Conservation (phyloP, 495 filamentous ascomycete genomes). For the Aeminium ludgeri region DNA sequence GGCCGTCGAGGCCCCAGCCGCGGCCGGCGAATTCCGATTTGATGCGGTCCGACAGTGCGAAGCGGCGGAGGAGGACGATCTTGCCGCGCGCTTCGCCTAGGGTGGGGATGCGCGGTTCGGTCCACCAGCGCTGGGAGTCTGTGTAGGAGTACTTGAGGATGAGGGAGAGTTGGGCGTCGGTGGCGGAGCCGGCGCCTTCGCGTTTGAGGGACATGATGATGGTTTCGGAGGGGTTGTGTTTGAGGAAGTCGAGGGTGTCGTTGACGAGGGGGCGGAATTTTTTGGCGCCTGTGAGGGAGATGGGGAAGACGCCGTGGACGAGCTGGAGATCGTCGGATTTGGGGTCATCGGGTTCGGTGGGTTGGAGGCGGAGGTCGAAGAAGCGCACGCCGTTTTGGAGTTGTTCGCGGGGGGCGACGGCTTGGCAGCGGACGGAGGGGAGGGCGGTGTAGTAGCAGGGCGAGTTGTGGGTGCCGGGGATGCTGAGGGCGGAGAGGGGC, state of each 20-base stretch:
- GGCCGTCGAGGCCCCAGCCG: slow-evolving; percentile 72
- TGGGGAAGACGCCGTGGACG: slow-evolving; percentile 67
- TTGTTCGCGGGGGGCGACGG: slow-evolving; percentile 56
- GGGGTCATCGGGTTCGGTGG: slow-evolving; percentile 35
- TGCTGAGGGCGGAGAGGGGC: slow-evolving; percentile 64
- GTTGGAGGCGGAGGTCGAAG: slow-evolving; percentile 75
- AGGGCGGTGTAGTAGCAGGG: slow-evolving; percentile 68
- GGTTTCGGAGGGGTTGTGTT: slow-evolving; percentile 59
- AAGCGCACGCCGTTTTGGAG: slow-evolving; percentile 85
- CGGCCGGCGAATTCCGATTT: slow-evolving; percentile 40
- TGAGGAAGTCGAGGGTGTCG: slow-evolving; percentile 56
- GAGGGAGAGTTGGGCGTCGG: slow-evolving; percentile 60
- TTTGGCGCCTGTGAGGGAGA: slow-evolving; percentile 43
- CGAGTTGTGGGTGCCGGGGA: slow-evolving; percentile 92
- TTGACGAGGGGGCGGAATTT: slow-evolving; percentile 58
- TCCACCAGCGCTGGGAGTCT: slow-evolving; percentile 56
- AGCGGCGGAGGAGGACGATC: slow-evolving; percentile 72
- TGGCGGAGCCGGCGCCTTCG: slow-evolving; percentile 65
- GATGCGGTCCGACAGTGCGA: slow-evolving; percentile 45
- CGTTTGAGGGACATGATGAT: slow-evolving; percentile 81
- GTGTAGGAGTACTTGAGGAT: slow-evolving; percentile 59
- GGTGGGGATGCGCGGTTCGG: slow-evolving; percentile 57
- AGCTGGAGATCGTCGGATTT: slow-evolving; percentile 42
- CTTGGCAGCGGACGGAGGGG: slow-evolving; percentile 87
- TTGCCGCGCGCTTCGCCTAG: slow-evolving; percentile 70